Conservation (phyloP, 768 basidiomycete genomes). For the Leccinum disarticulatum region DNA sequence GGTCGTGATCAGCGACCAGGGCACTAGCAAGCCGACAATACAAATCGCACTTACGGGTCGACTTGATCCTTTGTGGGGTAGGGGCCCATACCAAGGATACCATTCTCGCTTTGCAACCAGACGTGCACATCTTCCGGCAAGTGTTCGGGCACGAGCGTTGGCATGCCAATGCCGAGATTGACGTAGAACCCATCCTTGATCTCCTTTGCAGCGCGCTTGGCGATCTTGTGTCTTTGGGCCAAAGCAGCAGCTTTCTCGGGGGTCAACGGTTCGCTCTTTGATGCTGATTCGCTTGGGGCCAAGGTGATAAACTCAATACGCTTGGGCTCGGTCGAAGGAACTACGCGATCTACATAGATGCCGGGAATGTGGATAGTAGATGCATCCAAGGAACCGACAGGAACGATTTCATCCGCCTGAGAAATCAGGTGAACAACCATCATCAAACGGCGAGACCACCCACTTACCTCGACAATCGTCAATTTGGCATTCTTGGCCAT, state of each 20-base stretch:
- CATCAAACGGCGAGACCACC: constrained; percentile 4
- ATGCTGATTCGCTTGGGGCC: constrained; percentile 45
- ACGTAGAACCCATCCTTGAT: constrained; percentile 86
- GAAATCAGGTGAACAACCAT: neutral
- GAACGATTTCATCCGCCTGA: constrained; percentile 88
- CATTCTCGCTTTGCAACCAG: constrained; percentile 93
- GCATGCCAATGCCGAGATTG: constrained; percentile 90
- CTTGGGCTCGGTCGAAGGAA: constrained; percentile 73
- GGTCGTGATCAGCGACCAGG: constrained; percentile 3
- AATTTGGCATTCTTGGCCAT: constrained; percentile 91
- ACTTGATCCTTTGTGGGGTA: constrained; percentile 79
- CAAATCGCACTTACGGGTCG: constrained; percentile 62
- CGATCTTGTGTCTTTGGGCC: constrained; percentile 70
- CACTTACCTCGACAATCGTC: constrained; percentile 83
- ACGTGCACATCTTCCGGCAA: constrained; percentile 71
- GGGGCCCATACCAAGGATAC: constrained; percentile 88
- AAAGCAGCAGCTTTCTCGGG: constrained; percentile 55
- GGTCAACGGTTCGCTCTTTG: constrained; percentile 28
- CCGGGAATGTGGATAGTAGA: constrained; percentile 81
- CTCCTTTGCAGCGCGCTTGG: constrained; percentile 85
- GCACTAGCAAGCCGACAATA: neutral
- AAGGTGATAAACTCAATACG: constrained; percentile 74
- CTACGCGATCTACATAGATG: constrained; percentile 88
- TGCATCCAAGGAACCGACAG: constrained; percentile 76
- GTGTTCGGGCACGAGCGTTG: constrained; percentile 83